Percentiles rank a stretch among this genome's conserved stretches.
Conservation (phyloP, 345 rosid species). For the Balakata baccata region DNA sequence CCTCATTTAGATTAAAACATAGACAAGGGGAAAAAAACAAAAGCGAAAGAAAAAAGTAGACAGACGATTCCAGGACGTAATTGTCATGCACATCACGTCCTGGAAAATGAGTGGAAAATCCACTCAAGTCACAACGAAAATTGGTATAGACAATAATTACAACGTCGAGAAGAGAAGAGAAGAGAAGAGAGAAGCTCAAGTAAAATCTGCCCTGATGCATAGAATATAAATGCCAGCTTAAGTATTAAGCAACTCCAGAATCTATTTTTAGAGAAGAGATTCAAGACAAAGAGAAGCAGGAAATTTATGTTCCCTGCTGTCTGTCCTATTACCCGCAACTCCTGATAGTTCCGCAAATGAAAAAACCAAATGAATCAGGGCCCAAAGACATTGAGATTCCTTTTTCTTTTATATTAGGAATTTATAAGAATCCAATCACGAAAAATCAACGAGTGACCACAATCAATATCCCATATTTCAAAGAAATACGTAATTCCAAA, state of each 20-base stretch:
- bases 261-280: too few relatives aligned
- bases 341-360: background rate
- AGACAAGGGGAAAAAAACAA: background rate
- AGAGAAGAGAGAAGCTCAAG: too few relatives aligned
- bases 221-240: too few relatives aligned
- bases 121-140: slow-evolving; percentile 5
- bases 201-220: too few relatives aligned
- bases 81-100: background rate
- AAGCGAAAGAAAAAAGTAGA: background rate
- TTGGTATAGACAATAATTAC: too few relatives aligned
- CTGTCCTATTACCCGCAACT: background rate
- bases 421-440: background rate
- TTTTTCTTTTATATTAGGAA: background rate
- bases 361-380: background rate
- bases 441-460: background rate
- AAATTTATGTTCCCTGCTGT: background rate
- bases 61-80: background rate
- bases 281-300: background rate
- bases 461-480: background rate
- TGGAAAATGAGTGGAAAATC: background rate
- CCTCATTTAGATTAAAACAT: background rate
- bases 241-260: too few relatives aligned
- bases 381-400: background rate
- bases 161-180: too few relatives aligned
- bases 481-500: background rate